Evolutionary conservation across 2,329 filamentous ascomycete genomes (phyloP), one percentile per base, ranked within the genome.

Genomic region (Xylariaceae sp.): DNA sequence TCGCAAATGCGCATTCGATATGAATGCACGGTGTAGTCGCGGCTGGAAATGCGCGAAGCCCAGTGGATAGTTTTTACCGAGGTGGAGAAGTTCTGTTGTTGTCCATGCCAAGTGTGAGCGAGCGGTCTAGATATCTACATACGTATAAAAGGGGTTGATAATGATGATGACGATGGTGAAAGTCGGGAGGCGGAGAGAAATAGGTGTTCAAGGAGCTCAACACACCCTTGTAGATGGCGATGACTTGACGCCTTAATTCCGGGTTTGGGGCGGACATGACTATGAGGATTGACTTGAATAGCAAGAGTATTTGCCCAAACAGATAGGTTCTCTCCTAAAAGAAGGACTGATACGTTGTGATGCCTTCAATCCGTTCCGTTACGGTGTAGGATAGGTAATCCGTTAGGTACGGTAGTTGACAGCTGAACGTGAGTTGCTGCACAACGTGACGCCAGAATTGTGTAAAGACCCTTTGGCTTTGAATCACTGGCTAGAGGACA

Each of bases 191-290:
- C 50, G 13, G 34, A 37, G n/a, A n/a, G 7, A 48, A 18, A 18
- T 2, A 9, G 47, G n/a, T 5, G 11, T 15, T 51, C 5, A 6
- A 45, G n/a, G 30, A 15, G 44, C 10, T 47, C 45, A 56, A 58
- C 64, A 11, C 71, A 90, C 91, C 89, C 85, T 96, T 97, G 78
- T 96, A 97, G 60, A 96, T 84, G 44, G 83, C 81, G 64, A 96
- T 89, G 51, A 96, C 92, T 71, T 94, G 85, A 61, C 84, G 80
- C 57, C 91, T 85, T 34, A 97, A 80, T 61, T 82, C 76, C 2
- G 78, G 75, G 65, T 83, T 87, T 0, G 75, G 68, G 1, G 75
- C 66, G 7, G 73, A 62, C 68, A 74, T 73, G 2, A 39, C 60
- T 45, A 42, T 45, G 42, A 45, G 42, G 11, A 30, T 42, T 10